Evolutionary conservation across 805 yeast species (phyloP).

Genomic region (Kluyveromyces starmeri): DNA sequence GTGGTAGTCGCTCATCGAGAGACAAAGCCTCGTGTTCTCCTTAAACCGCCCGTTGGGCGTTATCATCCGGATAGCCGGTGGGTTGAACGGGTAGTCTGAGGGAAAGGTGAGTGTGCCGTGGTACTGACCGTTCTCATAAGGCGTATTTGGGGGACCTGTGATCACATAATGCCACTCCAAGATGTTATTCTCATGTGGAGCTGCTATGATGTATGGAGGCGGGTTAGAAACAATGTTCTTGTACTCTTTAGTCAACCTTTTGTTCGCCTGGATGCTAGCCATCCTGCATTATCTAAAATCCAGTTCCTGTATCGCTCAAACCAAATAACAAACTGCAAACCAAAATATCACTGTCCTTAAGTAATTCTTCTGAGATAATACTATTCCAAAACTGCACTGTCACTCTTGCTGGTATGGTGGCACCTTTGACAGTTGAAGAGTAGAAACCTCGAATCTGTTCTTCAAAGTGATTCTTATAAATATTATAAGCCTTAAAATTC

Average conservation of each 20-base stretch:
- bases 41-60: slow-evolving; percentile 88
- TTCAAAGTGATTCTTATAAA: too few species aligned
- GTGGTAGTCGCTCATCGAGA: slow-evolving; percentile 91
- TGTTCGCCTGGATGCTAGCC: slow-evolving; percentile 39
- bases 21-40: slow-evolving; percentile 71
- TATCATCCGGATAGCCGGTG: slow-evolving; percentile 80
- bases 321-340: too few species aligned
- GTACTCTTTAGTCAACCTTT: slow-evolving; percentile 67
- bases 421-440: too few species aligned
- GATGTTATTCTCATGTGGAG: slow-evolving; percentile 80
- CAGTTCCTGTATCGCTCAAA: too few species aligned
- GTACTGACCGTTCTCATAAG: slow-evolving; percentile 78
- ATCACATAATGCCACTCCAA: slow-evolving; percentile 91
- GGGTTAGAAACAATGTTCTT: slow-evolving; percentile 69
- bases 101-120: slow-evolving; percentile 85
- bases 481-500: too few species aligned
- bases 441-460: too few species aligned
- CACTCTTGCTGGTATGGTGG: too few species aligned
- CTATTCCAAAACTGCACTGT: too few species aligned
- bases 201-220: slow-evolving; percentile 75
- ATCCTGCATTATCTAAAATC: too few species aligned
- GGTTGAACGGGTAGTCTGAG: slow-evolving; percentile 80
- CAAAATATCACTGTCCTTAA: too few species aligned
- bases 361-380: too few species aligned
- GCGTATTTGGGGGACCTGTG: slow-evolving; percentile 86